These are phyloP conservation scores for Clarireedia homoeocarpa DNA, from an alignment of 2,329 filamentous ascomycete genomes.

Conservation along the genomic window DNA sequence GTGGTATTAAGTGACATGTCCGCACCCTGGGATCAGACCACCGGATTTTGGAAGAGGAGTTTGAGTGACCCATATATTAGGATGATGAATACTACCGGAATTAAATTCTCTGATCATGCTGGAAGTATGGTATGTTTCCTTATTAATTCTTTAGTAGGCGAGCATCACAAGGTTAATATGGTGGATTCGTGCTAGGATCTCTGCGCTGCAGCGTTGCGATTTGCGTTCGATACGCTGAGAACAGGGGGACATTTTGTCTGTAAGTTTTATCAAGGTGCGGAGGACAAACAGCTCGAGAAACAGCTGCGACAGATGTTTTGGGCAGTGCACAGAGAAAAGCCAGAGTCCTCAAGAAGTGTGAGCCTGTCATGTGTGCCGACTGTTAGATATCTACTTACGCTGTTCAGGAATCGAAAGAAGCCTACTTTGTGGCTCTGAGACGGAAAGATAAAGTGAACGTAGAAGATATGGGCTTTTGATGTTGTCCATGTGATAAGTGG, in stretches of 20 bases:
- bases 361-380: conserved; percentile 27
- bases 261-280: conserved; percentile 91
- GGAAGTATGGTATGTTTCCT: conserved; percentile 77
- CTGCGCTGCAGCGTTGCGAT: conserved; percentile 75
- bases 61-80: conserved; percentile 93
- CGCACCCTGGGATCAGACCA: conserved; percentile 82
- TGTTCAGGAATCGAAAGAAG: conserved; percentile 70
- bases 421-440: conserved; percentile 73
- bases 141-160: too few relatives aligned
- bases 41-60: conserved; percentile 74
- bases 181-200: conserved; percentile 59
- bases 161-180: neutral
- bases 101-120: conserved; percentile 76
- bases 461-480: neutral
- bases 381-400: neutral
- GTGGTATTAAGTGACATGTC: conserved; percentile 99
- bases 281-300: conserved; percentile 73
- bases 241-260: conserved; percentile 85
- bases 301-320: conserved; percentile 69
- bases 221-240: conserved; percentile 77
- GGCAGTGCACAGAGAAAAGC: conserved; percentile 81
- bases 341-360: conserved; percentile 81
- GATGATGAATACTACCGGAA: conserved; percentile 99
- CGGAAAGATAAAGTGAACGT: conserved; percentile 45
- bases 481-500: neutral